Conservation (phyloP, 2,329 filamentous ascomycete species). For the Leptographium flavum region DNA sequence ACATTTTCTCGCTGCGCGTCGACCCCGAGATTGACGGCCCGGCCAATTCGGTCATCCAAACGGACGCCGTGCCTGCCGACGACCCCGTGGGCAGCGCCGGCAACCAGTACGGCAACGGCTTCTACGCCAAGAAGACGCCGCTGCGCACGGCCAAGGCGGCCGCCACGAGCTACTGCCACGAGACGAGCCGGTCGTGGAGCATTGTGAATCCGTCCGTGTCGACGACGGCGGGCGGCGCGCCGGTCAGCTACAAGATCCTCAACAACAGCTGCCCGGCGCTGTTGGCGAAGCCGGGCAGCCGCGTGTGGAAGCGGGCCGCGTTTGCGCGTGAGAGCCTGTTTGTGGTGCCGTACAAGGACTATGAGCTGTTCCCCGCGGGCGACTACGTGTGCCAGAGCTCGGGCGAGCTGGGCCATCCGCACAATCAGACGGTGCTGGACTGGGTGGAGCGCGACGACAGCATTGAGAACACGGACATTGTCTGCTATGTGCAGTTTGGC, state of each 20-base stretch:
- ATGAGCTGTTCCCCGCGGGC: conserved; percentile 72
- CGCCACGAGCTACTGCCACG: conserved; percentile 68
- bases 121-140: conserved; percentile 74
- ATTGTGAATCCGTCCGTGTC: conserved; percentile 71
- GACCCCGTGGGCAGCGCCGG: conserved; percentile 66
- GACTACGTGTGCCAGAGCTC: conserved; percentile 80
- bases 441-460: conserved; percentile 57
- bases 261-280: conserved; percentile 68
- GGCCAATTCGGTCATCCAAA: conserved; percentile 73
- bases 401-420: conserved; percentile 52
- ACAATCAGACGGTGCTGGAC: conserved; percentile 49
- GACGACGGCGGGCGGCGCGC: conserved; percentile 77
- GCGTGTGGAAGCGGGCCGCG: conserved; percentile 85
- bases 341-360: conserved; percentile 73
- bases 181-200: conserved; percentile 73
- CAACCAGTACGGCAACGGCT: conserved; percentile 84
- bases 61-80: conserved; percentile 57
- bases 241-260: conserved; percentile 76
- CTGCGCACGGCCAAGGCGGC: conserved; percentile 55
- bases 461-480: conserved; percentile 71
- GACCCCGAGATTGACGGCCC: conserved; percentile 69
- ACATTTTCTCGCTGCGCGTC: conserved; percentile 81
- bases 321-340: conserved; percentile 79
- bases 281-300: conserved; percentile 63
- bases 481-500: conserved; percentile 81